Conservation (phyloP, 257 asterid species). For the Solanum bulbocastanum region DNA sequence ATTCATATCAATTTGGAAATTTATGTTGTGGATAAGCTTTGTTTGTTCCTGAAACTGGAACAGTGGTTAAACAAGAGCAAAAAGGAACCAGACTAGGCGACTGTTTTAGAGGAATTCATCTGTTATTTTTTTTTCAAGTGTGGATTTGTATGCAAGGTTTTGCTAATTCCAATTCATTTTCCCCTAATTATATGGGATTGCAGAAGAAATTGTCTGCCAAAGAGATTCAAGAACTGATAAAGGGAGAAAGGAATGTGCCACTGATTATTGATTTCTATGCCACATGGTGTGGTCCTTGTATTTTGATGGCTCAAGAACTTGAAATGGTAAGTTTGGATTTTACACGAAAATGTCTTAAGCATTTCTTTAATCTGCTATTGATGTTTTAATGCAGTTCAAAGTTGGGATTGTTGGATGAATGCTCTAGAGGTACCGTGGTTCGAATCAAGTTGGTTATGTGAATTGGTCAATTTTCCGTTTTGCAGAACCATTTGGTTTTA, state of each 20-base stretch:
- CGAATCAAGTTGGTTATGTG: neutral
- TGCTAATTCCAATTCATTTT: neutral
- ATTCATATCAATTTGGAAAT: neutral
- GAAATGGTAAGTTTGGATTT: slow-evolving; percentile 62
- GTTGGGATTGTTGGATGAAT: neutral
- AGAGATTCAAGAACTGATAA: slow-evolving; percentile 70
- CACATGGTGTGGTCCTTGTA: slow-evolving; percentile 99
- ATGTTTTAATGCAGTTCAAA: neutral
- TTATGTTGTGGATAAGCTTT: neutral
- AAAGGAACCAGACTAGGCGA: neutral
- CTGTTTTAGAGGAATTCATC: neutral
- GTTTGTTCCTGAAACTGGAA: neutral
- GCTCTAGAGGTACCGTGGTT: neutral
- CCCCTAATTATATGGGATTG: neutral
- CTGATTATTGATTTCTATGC: slow-evolving; percentile 84
- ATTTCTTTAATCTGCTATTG: neutral
- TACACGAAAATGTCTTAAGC: neutral
- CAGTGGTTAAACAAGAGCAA: neutral
- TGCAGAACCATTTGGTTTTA: neutral
- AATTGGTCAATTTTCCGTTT: neutral
- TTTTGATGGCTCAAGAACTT: slow-evolving; percentile 96
- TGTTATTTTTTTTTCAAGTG: neutral
- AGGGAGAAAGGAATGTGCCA: slow-evolving; percentile 80
- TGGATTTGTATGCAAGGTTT: neutral
- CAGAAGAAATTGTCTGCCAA: slow-evolving; percentile 79